Evolutionary conservation across 768 basidiomycete genomes (phyloP).

Genomic region (Mycena epipterygia): DNA sequence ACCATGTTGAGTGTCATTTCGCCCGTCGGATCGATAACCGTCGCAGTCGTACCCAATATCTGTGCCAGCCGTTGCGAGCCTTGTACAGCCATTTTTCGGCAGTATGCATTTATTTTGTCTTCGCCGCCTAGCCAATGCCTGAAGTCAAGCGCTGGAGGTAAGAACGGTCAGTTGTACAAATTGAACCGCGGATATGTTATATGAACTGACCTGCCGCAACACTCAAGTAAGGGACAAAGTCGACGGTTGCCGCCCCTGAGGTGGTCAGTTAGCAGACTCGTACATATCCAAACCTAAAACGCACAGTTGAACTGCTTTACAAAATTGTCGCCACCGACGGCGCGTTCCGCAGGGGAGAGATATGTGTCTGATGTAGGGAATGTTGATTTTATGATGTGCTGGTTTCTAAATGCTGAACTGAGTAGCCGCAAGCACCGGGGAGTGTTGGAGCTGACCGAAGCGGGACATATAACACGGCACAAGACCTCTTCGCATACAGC

Average conservation of each 20-base stretch:
- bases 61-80: slow-evolving; percentile 77
- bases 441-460: slow-evolving; percentile 50
- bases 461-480: slow-evolving; percentile 82
- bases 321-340: slow-evolving; percentile 55
- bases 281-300: not conserved
- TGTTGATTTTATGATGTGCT: slow-evolving; percentile 69
- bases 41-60: slow-evolving; percentile 71
- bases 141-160: slow-evolving; percentile 75
- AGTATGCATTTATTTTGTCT: slow-evolving; percentile 80
- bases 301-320: slow-evolving; percentile 58
- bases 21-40: slow-evolving; percentile 66
- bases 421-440: not conserved
- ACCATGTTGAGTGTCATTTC: slow-evolving; percentile 86
- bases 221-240: slow-evolving; percentile 64
- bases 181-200: not conserved
- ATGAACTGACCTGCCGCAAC: slow-evolving; percentile 59
- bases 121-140: slow-evolving; percentile 88
- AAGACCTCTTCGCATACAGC: slow-evolving; percentile 78
- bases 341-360: slow-evolving; percentile 54
- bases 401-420: slow-evolving; percentile 61
- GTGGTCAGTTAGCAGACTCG: not conserved
- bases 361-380: slow-evolving; percentile 72
- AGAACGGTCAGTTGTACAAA: not conserved
- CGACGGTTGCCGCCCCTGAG: slow-evolving; percentile 71
- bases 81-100: slow-evolving; percentile 74